phyloP scores from a whole-genome alignment of 1,284 basidiomycete genomes.

The Sporisorium sorghi region DNA sequence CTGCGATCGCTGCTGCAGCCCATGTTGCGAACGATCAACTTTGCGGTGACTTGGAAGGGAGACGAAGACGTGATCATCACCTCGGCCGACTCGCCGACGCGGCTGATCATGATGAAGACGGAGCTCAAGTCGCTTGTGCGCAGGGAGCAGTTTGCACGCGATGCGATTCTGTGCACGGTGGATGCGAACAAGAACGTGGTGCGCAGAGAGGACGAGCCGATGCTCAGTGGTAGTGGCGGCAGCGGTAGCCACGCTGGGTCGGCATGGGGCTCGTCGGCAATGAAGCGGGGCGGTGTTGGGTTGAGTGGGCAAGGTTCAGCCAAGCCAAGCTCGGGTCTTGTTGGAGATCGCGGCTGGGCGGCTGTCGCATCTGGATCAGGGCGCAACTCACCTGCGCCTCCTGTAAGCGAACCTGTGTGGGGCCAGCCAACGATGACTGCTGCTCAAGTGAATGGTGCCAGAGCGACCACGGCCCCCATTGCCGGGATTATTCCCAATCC shows the following conservation, averaged over 20 bases:
- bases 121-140: conserved; percentile 45
- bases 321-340: conserved; percentile 23
- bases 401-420: conserved; percentile 26
- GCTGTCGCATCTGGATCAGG: conserved; percentile 47
- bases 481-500: conserved; percentile 45
- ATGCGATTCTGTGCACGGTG: conserved; percentile 45
- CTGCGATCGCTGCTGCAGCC: conserved; percentile 46
- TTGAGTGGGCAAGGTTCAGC: conserved; percentile 11
- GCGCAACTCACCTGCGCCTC: conserved; percentile 41
- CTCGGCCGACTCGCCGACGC: conserved; percentile 44
- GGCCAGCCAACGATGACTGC: conserved; percentile 31
- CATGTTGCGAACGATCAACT: conserved; percentile 38
- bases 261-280: conserved; percentile 30
- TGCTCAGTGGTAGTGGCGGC: conserved; percentile 12
- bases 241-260: conserved; percentile 7
- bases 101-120: conserved; percentile 50
- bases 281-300: conserved; percentile 28
- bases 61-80: conserved; percentile 63
- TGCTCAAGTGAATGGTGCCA: conserved; percentile 13
- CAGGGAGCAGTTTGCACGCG: conserved; percentile 42
- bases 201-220: conserved; percentile 43
- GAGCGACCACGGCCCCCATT: conserved; percentile 18
- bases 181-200: conserved; percentile 37
- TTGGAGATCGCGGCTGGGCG: conserved; percentile 44
- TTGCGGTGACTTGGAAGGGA: conserved; percentile 51